Evolutionary conservation across 345 rosid species (phyloP), one percentile per base, ranked within the genome.

Genomic region (Eucalyptus tenuipes): DNA sequence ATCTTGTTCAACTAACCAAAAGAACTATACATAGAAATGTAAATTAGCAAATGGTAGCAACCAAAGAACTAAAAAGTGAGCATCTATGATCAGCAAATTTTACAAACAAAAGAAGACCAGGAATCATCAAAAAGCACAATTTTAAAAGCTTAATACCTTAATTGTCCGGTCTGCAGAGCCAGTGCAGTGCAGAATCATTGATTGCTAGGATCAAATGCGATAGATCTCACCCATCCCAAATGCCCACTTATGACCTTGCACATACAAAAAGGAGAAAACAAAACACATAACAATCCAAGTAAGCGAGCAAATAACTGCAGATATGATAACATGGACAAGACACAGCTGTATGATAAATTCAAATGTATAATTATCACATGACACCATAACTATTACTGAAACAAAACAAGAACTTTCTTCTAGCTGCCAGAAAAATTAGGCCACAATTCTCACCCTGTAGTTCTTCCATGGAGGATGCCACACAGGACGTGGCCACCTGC

Each of bases 381-480:
- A 59, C 66, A 59, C 31, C 66, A 59, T 59, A 59, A 59, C n/a
- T 59, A 59, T 59, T n/a, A 59, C n/a, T 1, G 31, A 27, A 27
- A 25, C 66, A 59, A 59, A 59, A 27, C 66, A 59, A 64, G 37
- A 13, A 64, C 37, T 64, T 64, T n/a, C 71, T n/a, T 29, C 18
- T n/a, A 29, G 71, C 71, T n/a, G 37, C 18, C 71, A 64, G 37
- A 64, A n/a, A 11, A 64, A n/a, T 13, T n/a, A 64, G 71, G 71
- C 71, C 71, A 64, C 71, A 64, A 29, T 29, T 64, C 91, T 92
- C 90, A 97, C 99, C 97, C 99, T 94, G 92, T 98, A 98, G 93
- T 95, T 96, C 94, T 97, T 98, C 99, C 99, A 98, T 88, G 99
- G 99, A 86, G 98, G 92, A 94, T 91, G 99, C 99, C 99, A 98